Percentiles rank a stretch among this genome's conserved stretches.
phyloP scores from a whole-genome alignment of 169 alveolate species.

The Plasmodium inui region DNA sequence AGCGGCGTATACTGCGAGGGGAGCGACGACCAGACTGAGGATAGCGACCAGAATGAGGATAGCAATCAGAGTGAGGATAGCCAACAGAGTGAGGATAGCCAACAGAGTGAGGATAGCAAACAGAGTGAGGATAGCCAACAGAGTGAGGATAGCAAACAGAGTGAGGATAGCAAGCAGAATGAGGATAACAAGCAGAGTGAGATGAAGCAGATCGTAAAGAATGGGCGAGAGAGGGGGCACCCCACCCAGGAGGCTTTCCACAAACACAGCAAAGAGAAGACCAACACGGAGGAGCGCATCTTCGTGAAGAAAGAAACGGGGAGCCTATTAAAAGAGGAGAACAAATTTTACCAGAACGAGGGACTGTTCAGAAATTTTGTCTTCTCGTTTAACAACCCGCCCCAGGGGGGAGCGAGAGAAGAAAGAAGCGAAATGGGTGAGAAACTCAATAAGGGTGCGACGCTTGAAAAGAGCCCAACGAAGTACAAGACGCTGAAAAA shows the following conservation, averaged over 20 bases:
- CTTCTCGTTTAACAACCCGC: constrained; percentile 26
- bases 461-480: not conserved
- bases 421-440: not conserved
- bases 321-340: not conserved
- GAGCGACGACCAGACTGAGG: not conserved
- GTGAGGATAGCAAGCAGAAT: too few species aligned
- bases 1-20: not conserved
- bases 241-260: not conserved
- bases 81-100: too few species aligned
- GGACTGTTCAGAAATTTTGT: constrained; percentile 15
- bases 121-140: too few species aligned
- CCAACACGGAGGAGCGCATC: not conserved
- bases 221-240: not conserved
- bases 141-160: too few species aligned
- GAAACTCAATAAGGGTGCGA: not conserved
- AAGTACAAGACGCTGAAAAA: constrained; percentile 29
- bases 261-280: not conserved
- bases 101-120: too few species aligned
- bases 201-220: not conserved
- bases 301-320: not conserved
- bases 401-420: not conserved
- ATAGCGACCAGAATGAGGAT: not conserved
- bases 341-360: not conserved
- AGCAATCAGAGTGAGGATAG: not conserved
- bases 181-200: too few species aligned